Percentiles rank a stretch among this genome's conserved stretches.
Conservation (phyloP, 257 asterid genomes). For the Petunia axillaris region DNA sequence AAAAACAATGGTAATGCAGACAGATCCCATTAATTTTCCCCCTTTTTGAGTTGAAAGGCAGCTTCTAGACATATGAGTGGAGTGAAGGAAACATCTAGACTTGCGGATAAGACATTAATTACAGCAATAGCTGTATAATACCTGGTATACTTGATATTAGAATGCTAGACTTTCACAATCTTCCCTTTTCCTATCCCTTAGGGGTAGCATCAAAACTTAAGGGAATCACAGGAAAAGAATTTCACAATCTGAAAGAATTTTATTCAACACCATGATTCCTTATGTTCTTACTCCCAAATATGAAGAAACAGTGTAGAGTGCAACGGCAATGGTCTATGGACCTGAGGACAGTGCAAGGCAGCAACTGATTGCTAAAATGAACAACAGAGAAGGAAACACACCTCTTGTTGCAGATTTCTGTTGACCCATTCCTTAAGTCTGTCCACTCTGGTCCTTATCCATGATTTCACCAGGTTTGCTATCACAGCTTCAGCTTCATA, state of each 20-base stretch:
- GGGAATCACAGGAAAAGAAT: neutral
- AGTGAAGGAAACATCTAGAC: neutral
- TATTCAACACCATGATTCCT: neutral
- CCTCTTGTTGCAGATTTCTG: slow-evolving; percentile 88
- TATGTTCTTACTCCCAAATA: neutral
- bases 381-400: slow-evolving; percentile 31
- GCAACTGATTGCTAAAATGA: neutral
- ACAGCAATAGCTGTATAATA: neutral
- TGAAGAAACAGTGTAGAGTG: neutral
- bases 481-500: slow-evolving; percentile 87
- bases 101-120: neutral
- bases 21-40: neutral
- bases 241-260: neutral
- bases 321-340: neutral
- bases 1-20: neutral
- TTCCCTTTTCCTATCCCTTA: neutral
- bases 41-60: neutral
- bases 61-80: neutral
- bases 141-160: neutral
- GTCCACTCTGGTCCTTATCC: slow-evolving; percentile 81
- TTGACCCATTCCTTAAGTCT: slow-evolving; percentile 85
- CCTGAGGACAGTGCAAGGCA: neutral
- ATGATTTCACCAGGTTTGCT: slow-evolving; percentile 65
- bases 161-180: neutral
- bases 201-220: neutral